A percentile compares a stretch with the other conserved stretches of the same genome.
Conservation (phyloP, 495 filamentous ascomycete genomes). For the Bombardia bombarda region DNA sequence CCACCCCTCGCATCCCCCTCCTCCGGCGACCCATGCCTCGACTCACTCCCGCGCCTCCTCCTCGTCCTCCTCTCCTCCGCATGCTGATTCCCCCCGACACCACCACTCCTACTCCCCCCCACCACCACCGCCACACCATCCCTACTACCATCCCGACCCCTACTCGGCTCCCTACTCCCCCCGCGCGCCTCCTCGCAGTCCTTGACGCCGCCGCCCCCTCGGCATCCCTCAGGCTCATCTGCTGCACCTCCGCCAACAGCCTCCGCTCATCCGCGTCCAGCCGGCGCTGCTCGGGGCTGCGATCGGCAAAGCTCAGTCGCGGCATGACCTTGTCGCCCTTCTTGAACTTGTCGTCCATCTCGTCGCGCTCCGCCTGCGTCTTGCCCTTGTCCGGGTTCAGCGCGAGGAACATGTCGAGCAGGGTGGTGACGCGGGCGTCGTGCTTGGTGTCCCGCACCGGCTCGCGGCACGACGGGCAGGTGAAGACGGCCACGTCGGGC, state of each 20-base stretch:
- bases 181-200: conserved; percentile 14
- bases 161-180: background rate
- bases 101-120: conserved; percentile 12
- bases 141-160: conserved; percentile 2
- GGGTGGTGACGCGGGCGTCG: conserved; percentile 74
- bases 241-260: conserved; percentile 60
- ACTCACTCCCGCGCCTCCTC: conserved; percentile 29
- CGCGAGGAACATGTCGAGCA: conserved; percentile 71
- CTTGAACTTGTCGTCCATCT: conserved; percentile 61
- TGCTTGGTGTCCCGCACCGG: conserved; percentile 71
- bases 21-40: conserved; percentile 26
- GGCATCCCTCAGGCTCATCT: conserved; percentile 63
- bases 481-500: conserved; percentile 52
- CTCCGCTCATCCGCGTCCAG: conserved; percentile 58
- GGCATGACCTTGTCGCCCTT: conserved; percentile 70
- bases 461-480: conserved; percentile 89
- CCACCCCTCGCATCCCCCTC: conserved; percentile 20
- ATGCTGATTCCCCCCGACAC: conserved; percentile 18
- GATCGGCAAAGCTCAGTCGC: conserved; percentile 36
- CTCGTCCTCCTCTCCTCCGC: conserved; percentile 25
- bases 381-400: conserved; percentile 66
- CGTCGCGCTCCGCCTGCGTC: conserved; percentile 59
- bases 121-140: conserved; percentile 7
- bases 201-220: conserved; percentile 5
- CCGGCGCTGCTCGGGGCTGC: conserved; percentile 36